A percentile compares a stretch with the other conserved stretches of the same genome.
Evolutionary conservation across 140 eudicot species (phyloP).

Genomic region (Senecio squalidus): DNA sequence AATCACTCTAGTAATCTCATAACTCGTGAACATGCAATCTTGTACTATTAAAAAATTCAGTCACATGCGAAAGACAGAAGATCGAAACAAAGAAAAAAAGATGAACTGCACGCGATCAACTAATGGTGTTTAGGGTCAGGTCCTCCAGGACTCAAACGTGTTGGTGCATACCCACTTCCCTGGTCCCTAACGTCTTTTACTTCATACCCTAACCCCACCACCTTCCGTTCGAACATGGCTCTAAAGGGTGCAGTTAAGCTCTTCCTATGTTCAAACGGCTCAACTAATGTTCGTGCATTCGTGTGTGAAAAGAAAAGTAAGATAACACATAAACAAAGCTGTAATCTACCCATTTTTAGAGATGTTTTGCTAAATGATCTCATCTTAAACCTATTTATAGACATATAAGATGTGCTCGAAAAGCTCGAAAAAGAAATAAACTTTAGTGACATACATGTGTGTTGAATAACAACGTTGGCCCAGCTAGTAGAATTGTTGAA

Average conservation of each 20-base stretch:
- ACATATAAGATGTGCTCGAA: constrained; percentile 1
- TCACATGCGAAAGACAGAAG: background rate
- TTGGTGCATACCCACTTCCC: constrained; percentile 12
- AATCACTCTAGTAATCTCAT: constrained; percentile 13
- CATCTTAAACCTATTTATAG: constrained; percentile 24
- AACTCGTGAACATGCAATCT: constrained; percentile 14
- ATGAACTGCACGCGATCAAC: constrained; percentile 3
- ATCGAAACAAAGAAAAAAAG: background rate
- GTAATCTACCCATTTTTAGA: constrained; percentile 22
- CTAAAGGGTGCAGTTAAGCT: constrained; percentile 27
- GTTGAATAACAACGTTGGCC: constrained; percentile 24
- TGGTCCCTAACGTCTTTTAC: constrained; percentile 12
- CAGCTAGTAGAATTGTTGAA: constrained; percentile 3
- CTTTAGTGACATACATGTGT: constrained; percentile 21
- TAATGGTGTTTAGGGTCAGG: constrained; percentile 39
- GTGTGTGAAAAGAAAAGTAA: constrained; percentile 14
- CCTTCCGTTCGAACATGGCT: constrained; percentile 22
- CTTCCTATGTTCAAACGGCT: constrained; percentile 12
- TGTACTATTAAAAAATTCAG: background rate
- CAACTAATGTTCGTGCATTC: constrained; percentile 18
- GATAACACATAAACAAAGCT: constrained; percentile 20
- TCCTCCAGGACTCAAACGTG: constrained; percentile 35
- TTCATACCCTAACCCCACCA: constrained; percentile 9
- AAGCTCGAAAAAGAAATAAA: constrained; percentile 1
- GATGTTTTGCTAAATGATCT: constrained; percentile 18